phyloP scores from a whole-genome alignment of 768 basidiomycete genomes.

The Fistulinella prunicolor region DNA sequence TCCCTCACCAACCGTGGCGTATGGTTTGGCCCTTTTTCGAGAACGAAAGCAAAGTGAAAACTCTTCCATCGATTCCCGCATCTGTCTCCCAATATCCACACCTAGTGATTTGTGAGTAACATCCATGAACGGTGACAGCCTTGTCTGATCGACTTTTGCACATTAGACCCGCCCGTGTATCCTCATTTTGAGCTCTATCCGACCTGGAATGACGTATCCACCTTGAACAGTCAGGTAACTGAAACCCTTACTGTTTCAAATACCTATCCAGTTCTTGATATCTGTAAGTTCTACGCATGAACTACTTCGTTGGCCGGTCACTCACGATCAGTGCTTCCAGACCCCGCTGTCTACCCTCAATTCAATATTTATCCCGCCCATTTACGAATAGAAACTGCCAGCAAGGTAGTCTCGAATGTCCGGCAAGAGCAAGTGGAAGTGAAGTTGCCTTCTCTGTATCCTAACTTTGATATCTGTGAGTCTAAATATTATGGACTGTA shows the following conservation, averaged over 20 bases:
- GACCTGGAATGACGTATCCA: not conserved
- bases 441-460: slow-evolving; percentile 10
- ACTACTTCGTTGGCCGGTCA: not conserved
- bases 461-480: slow-evolving; percentile 36
- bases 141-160: slow-evolving; percentile 3
- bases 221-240: not conserved
- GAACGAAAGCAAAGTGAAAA: not conserved
- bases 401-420: not conserved
- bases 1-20: slow-evolving; percentile 6
- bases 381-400: slow-evolving; percentile 1
- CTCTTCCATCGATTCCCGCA: not conserved
- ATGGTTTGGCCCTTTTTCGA: slow-evolving; percentile 12
- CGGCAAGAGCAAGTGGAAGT: slow-evolving; percentile 5
- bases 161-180: slow-evolving; percentile 23
- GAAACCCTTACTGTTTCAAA: not conserved
- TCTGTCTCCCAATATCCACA: slow-evolving; percentile 21
- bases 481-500: not conserved
- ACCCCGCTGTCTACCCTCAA: slow-evolving; percentile 41
- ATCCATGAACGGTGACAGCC: not conserved
- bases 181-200: slow-evolving; percentile 37
- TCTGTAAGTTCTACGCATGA: slow-evolving; percentile 13
- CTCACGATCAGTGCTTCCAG: slow-evolving; percentile 30
- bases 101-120: slow-evolving; percentile 29
- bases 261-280: slow-evolving; percentile 25
- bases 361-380: slow-evolving; percentile 39